These are phyloP conservation scores for Lasiodiplodia theobromae DNA, from an alignment of 2,329 filamentous ascomycete genomes.

Conservation along the genomic window DNA sequence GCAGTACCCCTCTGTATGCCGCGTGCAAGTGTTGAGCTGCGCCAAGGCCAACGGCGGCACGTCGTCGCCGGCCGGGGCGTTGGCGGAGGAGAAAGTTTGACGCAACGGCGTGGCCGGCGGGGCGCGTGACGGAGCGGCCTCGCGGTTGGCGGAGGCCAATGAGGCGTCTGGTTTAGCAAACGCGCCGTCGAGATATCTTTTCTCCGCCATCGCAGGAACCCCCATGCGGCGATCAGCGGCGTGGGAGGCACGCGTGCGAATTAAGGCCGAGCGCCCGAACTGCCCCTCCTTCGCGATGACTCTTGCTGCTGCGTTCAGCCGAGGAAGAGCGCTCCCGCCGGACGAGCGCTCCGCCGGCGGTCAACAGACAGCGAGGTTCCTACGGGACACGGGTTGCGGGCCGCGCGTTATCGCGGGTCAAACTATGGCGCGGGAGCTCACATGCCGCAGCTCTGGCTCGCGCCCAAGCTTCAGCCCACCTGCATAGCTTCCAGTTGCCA, in stretches of 20 bases:
- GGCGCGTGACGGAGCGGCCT: neutral
- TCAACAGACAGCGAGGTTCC: neutral
- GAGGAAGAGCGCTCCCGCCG: conserved; percentile 25
- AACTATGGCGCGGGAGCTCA: conserved; percentile 1
- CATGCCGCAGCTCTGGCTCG: conserved; percentile 7
- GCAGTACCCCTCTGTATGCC: no score
- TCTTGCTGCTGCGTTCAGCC: conserved; percentile 9
- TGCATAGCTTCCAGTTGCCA: conserved; percentile 1
- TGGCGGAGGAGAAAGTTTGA: conserved; percentile 3
- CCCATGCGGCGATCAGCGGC: conserved; percentile 17
- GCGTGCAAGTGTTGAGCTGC: conserved; percentile 5
- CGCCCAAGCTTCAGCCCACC: conserved; percentile 26
- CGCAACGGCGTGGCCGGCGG: conserved; percentile 7
- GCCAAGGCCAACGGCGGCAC: conserved; percentile 11
- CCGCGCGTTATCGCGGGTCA: conserved; percentile 19
- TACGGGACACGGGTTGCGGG: neutral
- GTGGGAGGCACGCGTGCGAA: conserved; percentile 6
- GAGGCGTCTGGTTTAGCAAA: conserved; percentile 14
- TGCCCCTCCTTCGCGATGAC: conserved; percentile 16
- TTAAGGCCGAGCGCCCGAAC: conserved; percentile 17
- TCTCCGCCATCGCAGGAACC: neutral
- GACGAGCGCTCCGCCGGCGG: conserved; percentile 4
- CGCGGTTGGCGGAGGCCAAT: neutral
- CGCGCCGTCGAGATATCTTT: neutral
- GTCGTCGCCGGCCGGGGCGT: neutral